These are phyloP conservation scores for Kregervanrija delftensis DNA, from an alignment of 805 yeast species.

Conservation along the genomic window DNA sequence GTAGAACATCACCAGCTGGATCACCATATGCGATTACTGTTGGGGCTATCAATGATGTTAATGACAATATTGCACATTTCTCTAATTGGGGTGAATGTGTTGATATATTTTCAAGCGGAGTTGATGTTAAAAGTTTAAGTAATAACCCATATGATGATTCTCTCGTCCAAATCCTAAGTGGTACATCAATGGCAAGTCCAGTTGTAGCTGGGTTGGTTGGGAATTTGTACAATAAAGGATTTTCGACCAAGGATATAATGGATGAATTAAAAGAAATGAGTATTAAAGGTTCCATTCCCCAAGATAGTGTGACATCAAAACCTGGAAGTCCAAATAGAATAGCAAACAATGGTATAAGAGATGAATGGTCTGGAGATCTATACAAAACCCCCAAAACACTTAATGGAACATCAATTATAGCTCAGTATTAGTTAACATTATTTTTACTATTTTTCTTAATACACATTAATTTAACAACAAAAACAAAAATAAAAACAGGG, in stretches of 20 bases:
- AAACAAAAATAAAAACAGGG: not conserved
- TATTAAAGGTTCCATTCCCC: slow-evolving; percentile 40
- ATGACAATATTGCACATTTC: slow-evolving; percentile 65
- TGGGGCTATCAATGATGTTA: slow-evolving; percentile 79
- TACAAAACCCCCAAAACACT: too few species aligned
- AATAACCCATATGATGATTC: slow-evolving; percentile 19
- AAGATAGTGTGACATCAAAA: slow-evolving; percentile 36
- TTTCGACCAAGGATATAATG: slow-evolving; percentile 35
- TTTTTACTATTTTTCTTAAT: not conserved
- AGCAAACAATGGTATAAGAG: slow-evolving; percentile 27
- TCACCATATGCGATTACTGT: slow-evolving; percentile 67
- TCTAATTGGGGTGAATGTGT: slow-evolving; percentile 95
- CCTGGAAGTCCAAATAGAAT: slow-evolving; percentile 58
- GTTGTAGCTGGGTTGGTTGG: slow-evolving; percentile 63
- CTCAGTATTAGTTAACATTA: not conserved
- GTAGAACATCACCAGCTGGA: slow-evolving; percentile 82
- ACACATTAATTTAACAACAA: not conserved
- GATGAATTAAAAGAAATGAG: slow-evolving; percentile 37
- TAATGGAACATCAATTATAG: slow-evolving; percentile 1
- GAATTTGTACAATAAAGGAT: slow-evolving; percentile 45
- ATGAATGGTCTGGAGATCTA: not conserved
- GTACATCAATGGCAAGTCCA: slow-evolving; percentile 82
- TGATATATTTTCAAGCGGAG: slow-evolving; percentile 80
- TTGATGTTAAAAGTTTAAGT: slow-evolving; percentile 52
- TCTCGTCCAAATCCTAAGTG: slow-evolving; percentile 41